phyloP scores from a whole-genome alignment of 148 eudicot species.

The Fallopia convolvulus region DNA sequence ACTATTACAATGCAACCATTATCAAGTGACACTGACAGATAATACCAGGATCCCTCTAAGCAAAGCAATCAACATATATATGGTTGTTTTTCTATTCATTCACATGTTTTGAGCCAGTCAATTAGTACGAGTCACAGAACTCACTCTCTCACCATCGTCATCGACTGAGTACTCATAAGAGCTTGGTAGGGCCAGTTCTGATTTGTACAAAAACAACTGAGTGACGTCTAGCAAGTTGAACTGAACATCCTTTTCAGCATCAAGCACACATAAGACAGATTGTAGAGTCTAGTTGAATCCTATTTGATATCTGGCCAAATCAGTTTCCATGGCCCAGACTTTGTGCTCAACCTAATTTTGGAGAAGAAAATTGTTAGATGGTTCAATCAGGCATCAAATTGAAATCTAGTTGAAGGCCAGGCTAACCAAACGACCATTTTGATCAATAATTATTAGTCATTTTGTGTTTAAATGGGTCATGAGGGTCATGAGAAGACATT shows the following conservation, averaged over 20 bases:
- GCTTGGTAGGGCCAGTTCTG: not conserved
- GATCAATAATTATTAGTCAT: not conserved
- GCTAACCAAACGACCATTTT: not conserved
- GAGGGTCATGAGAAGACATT: not conserved
- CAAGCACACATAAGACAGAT: not conserved
- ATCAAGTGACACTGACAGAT: not conserved
- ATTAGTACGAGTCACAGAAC: not conserved
- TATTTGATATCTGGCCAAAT: conserved; percentile 40
- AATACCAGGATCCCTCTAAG: no score
- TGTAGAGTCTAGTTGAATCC: not conserved
- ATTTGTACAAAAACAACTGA: not conserved
- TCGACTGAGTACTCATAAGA: not conserved
- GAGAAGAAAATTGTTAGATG: conserved; percentile 5
- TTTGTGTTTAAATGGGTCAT: not conserved
- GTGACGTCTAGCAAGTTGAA: not conserved
- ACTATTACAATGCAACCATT: not conserved
- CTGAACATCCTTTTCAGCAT: not conserved
- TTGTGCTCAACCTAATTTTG: conserved; percentile 48
- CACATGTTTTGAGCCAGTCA: not conserved
- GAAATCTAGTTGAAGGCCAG: not conserved
- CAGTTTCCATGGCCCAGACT: conserved; percentile 69
- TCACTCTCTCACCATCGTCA: not conserved
- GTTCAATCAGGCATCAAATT: not conserved
- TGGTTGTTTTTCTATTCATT: no score
- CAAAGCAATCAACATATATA: no score